Percentiles rank a stretch among this genome's conserved stretches.
These are phyloP conservation scores for Peronospora farinosa DNA, from an alignment of 352 stramenopile species.

Conservation along the genomic window DNA sequence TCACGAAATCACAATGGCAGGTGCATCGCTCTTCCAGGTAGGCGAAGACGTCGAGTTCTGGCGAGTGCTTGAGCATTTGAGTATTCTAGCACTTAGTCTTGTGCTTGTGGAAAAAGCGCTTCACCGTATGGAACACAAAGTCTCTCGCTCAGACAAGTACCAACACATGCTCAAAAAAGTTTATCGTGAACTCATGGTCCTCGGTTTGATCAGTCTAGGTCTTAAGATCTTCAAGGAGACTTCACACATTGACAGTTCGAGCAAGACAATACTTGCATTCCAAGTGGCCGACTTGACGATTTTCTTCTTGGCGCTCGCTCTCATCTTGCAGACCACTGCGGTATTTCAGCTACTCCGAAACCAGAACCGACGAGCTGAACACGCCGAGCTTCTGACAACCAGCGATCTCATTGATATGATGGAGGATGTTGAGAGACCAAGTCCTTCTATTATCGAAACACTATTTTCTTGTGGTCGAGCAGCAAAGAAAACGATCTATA, in stretches of 20 bases:
- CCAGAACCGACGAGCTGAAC: constrained; percentile 37
- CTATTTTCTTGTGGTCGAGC: constrained; percentile 15
- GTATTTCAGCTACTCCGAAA: constrained; percentile 39
- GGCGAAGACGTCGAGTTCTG: constrained; percentile 54
- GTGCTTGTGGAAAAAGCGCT: constrained; percentile 42
- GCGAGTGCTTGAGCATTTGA: constrained; percentile 42
- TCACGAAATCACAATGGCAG: constrained; percentile 25
- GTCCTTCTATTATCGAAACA: constrained; percentile 13
- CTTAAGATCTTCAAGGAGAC: constrained; percentile 49
- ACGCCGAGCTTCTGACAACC: constrained; percentile 37
- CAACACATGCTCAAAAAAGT: constrained; percentile 62
- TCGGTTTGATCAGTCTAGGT: constrained; percentile 46
- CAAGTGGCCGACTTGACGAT: constrained; percentile 52
- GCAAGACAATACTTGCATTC: constrained; percentile 39
- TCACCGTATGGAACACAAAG: constrained; percentile 40
- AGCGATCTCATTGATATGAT: constrained; percentile 25
- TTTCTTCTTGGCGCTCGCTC: constrained; percentile 45
- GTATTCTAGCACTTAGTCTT: constrained; percentile 39
- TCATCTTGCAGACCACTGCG: constrained; percentile 42
- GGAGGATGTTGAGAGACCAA: constrained; percentile 1
- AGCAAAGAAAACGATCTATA: constrained; percentile 11
- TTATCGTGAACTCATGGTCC: constrained; percentile 54
- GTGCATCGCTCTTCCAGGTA: constrained; percentile 47
- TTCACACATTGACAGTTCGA: constrained; percentile 28
- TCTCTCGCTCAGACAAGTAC: constrained; percentile 49